Conservation (phyloP, 2,329 filamentous ascomycete species). For the Fusarium oxysporum region DNA sequence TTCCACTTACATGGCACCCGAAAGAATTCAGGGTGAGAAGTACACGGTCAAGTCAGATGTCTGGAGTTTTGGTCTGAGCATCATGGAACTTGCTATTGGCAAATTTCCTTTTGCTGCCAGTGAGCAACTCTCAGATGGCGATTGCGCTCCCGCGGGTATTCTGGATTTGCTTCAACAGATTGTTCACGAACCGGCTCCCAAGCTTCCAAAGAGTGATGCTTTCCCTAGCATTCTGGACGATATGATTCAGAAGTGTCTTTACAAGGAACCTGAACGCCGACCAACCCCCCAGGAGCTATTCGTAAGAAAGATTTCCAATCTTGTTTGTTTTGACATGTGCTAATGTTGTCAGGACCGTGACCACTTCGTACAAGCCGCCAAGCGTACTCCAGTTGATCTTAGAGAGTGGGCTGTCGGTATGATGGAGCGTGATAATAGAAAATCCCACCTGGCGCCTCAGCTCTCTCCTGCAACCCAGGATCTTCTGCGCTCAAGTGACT, state of each 20-base stretch:
- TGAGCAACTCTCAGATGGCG: constrained; percentile 76
- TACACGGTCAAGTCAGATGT: constrained; percentile 99
- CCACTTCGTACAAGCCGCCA: constrained; percentile 94
- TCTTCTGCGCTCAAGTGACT: constrained; percentile 74
- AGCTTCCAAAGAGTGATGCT: constrained; percentile 94
- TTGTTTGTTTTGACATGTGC: not conserved
- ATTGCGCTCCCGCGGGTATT: constrained; percentile 91
- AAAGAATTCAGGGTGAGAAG: constrained; percentile 95
- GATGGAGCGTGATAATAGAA: constrained; percentile 95
- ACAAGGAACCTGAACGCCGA: constrained; percentile 87
- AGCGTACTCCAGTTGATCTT: constrained; percentile 93
- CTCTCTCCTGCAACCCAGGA: constrained; percentile 83
- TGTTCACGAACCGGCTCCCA: constrained; percentile 94
- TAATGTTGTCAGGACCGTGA: constrained; percentile 79
- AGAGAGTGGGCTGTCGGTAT: constrained; percentile 93
- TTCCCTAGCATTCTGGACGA: constrained; percentile 96
- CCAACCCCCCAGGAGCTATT: constrained; percentile 95
- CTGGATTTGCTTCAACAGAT: constrained; percentile 96
- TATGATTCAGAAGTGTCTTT: constrained; percentile 95
- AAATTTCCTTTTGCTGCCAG: constrained; percentile 92
- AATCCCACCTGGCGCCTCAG: constrained; percentile 88
- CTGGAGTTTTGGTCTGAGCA: constrained; percentile 94
- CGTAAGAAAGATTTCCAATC: constrained; percentile 63
- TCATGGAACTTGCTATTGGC: constrained; percentile 98
- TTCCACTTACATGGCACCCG: constrained; percentile 98